Evolutionary conservation across 768 basidiomycete species (phyloP), one percentile per base, ranked within the genome.

Genomic region (Lyophyllum semitale): DNA sequence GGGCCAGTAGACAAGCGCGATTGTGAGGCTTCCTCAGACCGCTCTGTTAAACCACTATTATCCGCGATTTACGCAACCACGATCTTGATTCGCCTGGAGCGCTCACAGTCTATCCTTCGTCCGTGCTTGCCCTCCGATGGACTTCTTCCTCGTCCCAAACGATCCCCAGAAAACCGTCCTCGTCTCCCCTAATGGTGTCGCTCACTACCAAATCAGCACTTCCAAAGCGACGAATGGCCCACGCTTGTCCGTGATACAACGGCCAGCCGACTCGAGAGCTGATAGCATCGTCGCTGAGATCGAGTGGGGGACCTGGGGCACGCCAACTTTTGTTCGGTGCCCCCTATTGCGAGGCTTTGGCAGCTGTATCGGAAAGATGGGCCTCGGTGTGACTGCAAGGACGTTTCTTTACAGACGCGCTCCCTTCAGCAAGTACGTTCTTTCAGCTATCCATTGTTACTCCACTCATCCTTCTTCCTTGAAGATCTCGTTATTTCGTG

Each of bases 61-160:
- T 50, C 13, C 37, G 11, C 27, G 3, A 18, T 23, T 20, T 12
- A 22, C 22, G 6, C 42, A 5, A 15, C 18, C 15, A 25, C 44
- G 25, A 33, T 26, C 23, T 52, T 46, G 25, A 44, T 44, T 38
- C 51, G 51, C 52, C 52, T 56, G 51, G 55, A 53, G 59, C 51
- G 55, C 20, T 51, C 48, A 26, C 29, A 29, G 29, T 18, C 17
- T 32, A 22, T 25, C 38, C 26, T 27, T 53, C n/a, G 13, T 48
- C 15, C 40, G 30, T 44, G 22, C 40, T 26, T 18, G 40, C 13
- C 20, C 27, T 13, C 9, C 43, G 13, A 83, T 84, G 82, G 78
- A 82, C 51, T 69, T 84, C 15, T 83, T 79, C 63, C 75, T 84
- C 46, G 66, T 78, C 17, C 79, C 77, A 26, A 78, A 82, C 64